Conservation (phyloP, 2,329 filamentous ascomycete species). For the Beauveria pseudobassiana region DNA sequence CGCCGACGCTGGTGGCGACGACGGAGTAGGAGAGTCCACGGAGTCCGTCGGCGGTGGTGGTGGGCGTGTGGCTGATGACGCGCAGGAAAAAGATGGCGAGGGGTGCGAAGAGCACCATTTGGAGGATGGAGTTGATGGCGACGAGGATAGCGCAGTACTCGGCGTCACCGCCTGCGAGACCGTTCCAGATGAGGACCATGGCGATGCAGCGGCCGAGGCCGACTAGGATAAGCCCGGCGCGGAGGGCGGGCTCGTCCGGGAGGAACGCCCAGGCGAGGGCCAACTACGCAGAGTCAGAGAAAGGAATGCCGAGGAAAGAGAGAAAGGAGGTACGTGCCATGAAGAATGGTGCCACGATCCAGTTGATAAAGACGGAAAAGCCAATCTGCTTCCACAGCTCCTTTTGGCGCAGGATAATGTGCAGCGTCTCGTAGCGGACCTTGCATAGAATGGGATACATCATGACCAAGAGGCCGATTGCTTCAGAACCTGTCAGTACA, state of each 20-base stretch:
- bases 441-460: slow-evolving; percentile 83
- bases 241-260: slow-evolving; percentile 41
- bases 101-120: slow-evolving; percentile 59
- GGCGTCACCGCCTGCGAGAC: slow-evolving; percentile 60
- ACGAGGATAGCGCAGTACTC: slow-evolving; percentile 71
- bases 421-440: slow-evolving; percentile 63
- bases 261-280: slow-evolving; percentile 54
- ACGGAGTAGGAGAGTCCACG: slow-evolving; percentile 42
- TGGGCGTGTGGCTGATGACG: slow-evolving; percentile 44
- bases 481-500: slow-evolving; percentile 27
- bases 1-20: slow-evolving; percentile 65
- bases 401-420: slow-evolving; percentile 49
- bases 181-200: slow-evolving; percentile 63
- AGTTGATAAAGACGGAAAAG: slow-evolving; percentile 65
- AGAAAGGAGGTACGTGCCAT: slow-evolving; percentile 43
- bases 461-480: slow-evolving; percentile 69
- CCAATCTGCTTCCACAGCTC: slow-evolving; percentile 62
- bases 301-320: background rate
- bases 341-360: slow-evolving; percentile 65
- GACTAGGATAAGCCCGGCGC: slow-evolving; percentile 26
- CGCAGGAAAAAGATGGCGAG: slow-evolving; percentile 56
- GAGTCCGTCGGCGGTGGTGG: slow-evolving; percentile 19
- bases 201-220: slow-evolving; percentile 29
- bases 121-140: slow-evolving; percentile 58
- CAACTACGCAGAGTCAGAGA: slow-evolving; percentile 27